phyloP scores from a whole-genome alignment of 75 land plant genomes.

The Larix kaempferi region DNA sequence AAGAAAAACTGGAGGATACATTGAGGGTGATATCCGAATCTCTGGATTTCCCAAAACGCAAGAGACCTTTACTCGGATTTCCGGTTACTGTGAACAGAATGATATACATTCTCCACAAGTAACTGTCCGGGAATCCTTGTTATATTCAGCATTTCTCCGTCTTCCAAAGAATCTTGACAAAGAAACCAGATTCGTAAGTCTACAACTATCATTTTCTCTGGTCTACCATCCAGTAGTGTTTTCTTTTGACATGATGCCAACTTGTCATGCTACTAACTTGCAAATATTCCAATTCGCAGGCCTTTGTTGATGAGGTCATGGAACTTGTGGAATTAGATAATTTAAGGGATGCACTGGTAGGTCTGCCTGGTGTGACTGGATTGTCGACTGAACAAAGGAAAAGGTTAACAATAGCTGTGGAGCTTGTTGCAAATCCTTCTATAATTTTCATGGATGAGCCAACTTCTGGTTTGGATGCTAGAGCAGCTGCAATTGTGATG shows the following conservation, averaged over 20 bases:
- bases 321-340: conserved; percentile 68
- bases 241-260: background rate
- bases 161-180: conserved; percentile 56
- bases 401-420: conserved; percentile 80
- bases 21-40: conserved; percentile 79
- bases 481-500: background rate
- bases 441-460: conserved; percentile 1
- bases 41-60: conserved; percentile 79
- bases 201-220: background rate
- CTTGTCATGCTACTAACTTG: background rate
- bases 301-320: conserved; percentile 77
- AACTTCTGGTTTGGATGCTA: background rate
- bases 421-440: conserved; percentile 66
- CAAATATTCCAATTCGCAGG: conserved; percentile 19
- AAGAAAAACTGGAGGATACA: conserved; percentile 82
- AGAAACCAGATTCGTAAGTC: conserved; percentile 45
- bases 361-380: conserved; percentile 73
- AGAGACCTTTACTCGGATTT: conserved; percentile 79
- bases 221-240: background rate
- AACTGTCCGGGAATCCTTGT: conserved; percentile 66
- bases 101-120: conserved; percentile 90
- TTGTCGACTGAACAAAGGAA: conserved; percentile 88
- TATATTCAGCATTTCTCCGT: conserved; percentile 79
- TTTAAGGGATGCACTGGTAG: conserved; percentile 69
- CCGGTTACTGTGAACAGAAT: conserved; percentile 82